phyloP scores from a whole-genome alignment of 2,329 filamentous ascomycete genomes.

The Colletotrichum coccodes region DNA sequence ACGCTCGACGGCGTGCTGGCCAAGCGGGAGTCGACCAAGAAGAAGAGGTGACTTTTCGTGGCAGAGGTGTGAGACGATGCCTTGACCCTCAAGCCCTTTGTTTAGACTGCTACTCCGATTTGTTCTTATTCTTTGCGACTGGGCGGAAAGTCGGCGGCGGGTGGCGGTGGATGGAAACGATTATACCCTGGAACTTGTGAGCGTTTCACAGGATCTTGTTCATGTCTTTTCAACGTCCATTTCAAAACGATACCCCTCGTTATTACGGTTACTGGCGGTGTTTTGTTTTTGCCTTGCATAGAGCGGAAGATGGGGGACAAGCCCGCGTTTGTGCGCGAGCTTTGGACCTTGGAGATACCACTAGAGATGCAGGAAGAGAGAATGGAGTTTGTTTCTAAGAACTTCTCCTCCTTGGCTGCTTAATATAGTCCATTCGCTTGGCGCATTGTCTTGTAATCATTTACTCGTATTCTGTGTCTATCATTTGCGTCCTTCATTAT shows the following conservation, averaged over 20 bases:
- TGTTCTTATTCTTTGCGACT: too few species aligned
- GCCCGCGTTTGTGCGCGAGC: neutral
- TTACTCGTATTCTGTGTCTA: neutral
- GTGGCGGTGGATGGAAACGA: neutral
- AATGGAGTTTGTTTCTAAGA: neutral
- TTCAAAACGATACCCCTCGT: constrained; percentile 30
- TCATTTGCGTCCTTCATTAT: neutral
- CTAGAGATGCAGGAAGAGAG: neutral
- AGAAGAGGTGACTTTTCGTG: constrained; percentile 60
- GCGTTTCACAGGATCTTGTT: neutral
- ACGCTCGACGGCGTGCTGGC: constrained; percentile 62
- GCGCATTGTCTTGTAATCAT: neutral
- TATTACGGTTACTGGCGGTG: neutral
- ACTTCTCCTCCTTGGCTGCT: neutral
- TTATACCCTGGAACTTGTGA: constrained; percentile 1
- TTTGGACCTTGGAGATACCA: neutral
- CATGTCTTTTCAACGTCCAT: neutral
- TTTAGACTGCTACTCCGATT: neutral
- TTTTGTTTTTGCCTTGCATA: neutral
- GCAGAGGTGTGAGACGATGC: too few species aligned
- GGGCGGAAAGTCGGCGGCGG: neutral
- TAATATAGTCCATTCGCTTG: constrained; percentile 27
- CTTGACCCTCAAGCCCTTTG: neutral
- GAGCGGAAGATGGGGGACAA: neutral
- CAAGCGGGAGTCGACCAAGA: constrained; percentile 58